These are phyloP conservation scores for Chamaecrista fasciculata DNA, from an alignment of 306 rosid genomes.

Conservation along the genomic window DNA sequence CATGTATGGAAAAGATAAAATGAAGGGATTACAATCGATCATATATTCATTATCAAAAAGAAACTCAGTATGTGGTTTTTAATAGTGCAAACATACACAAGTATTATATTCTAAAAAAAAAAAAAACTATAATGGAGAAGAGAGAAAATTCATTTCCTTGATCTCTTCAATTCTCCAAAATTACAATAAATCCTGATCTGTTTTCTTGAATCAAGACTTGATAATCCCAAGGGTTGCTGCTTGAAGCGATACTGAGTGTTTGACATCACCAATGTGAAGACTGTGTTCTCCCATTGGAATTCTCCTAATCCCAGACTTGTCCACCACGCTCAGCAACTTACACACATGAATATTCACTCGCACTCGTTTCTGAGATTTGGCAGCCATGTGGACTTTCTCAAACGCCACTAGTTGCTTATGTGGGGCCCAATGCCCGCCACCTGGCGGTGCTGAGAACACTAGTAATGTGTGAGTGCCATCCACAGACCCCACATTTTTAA, in stretches of 20 bases:
- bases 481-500: conserved; percentile 57
- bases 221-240: conserved; percentile 47
- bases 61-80: not conserved
- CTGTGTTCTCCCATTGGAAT: conserved; percentile 66
- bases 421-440: conserved; percentile 56
- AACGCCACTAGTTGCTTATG: conserved; percentile 65
- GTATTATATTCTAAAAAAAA: not conserved
- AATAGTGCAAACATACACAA: not conserved
- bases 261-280: conserved; percentile 52
- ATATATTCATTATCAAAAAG: not conserved
- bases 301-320: conserved; percentile 60
- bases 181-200: not conserved
- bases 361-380: conserved; percentile 45
- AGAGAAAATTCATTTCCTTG: not conserved
- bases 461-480: conserved; percentile 70
- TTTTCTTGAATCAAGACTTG: conserved; percentile 40
- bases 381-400: conserved; percentile 56
- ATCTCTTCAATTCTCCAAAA: conserved; percentile 23
- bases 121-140: not conserved
- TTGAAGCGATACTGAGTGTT: conserved; percentile 52
- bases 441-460: conserved; percentile 65
- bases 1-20: not conserved
- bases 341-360: conserved; percentile 64
- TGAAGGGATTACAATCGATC: not conserved
- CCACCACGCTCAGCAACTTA: conserved; percentile 77